Percentiles rank a stretch among this genome's conserved stretches.
Conservation (phyloP, 805 yeast genomes). For the Metschnikowia borealis region DNA sequence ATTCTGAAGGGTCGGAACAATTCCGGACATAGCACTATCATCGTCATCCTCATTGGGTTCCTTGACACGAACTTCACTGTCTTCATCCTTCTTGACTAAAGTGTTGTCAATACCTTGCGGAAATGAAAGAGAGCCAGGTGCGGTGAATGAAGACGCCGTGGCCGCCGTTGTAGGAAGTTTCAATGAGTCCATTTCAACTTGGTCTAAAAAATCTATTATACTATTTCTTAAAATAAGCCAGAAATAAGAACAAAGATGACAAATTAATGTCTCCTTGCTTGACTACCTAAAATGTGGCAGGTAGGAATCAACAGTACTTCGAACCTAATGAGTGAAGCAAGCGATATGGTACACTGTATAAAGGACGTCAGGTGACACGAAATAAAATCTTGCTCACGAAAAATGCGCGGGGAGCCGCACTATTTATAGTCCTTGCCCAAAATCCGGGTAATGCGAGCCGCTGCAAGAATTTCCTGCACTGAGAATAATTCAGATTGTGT, state of each 20-base stretch:
- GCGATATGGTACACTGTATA: conserved; percentile 11
- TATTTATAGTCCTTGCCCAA: conserved; percentile 21
- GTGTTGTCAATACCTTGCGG: conserved; percentile 46
- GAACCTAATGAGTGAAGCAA: conserved; percentile 4
- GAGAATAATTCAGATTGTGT: background rate
- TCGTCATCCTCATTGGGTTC: conserved; percentile 47
- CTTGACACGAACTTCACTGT: conserved; percentile 15
- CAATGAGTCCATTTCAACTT: conserved; percentile 57
- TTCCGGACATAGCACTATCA: conserved; percentile 83
- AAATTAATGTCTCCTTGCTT: conserved; percentile 39
- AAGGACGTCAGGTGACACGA: conserved; percentile 17
- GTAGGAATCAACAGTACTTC: conserved; percentile 12
- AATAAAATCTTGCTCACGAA: conserved; percentile 1
- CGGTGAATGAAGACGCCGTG: conserved; percentile 68
- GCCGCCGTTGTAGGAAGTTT: conserved; percentile 76
- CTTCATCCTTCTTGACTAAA: conserved; percentile 15
- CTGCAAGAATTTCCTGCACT: background rate
- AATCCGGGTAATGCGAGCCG: conserved; percentile 22
- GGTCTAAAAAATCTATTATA: conserved; percentile 12
- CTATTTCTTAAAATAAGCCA: conserved; percentile 11
- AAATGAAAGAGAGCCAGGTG: conserved; percentile 58
- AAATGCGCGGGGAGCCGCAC: conserved; percentile 17
- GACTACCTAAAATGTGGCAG: conserved; percentile 2
- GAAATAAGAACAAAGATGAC: conserved; percentile 28
- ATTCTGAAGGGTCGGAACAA: conserved; percentile 91